phyloP scores from a whole-genome alignment of 306 rosid species.

The Begonia peltatifolia region DNA sequence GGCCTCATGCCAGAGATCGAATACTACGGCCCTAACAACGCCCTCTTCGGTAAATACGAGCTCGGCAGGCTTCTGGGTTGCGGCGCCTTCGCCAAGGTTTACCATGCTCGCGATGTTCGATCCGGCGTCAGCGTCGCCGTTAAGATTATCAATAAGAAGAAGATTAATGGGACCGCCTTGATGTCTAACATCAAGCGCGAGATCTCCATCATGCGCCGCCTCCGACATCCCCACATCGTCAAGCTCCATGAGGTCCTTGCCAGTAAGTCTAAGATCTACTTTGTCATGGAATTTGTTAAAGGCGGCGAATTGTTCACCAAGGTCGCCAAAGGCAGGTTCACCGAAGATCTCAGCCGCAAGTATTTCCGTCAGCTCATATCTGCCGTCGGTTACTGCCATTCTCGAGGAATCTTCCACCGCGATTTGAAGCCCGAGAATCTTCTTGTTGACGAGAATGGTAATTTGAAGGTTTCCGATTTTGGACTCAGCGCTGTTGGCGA shows the following conservation, averaged over 20 bases:
- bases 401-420: slow-evolving; percentile 57
- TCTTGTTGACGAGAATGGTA: slow-evolving; percentile 35
- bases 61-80: slow-evolving; percentile 53
- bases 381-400: slow-evolving; percentile 63
- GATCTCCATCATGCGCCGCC: slow-evolving; percentile 46
- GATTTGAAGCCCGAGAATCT: slow-evolving; percentile 65
- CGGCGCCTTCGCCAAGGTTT: slow-evolving; percentile 74
- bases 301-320: slow-evolving; percentile 56
- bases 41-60: slow-evolving; percentile 53
- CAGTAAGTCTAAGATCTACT: slow-evolving; percentile 51
- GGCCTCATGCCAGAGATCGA: slow-evolving; percentile 12
- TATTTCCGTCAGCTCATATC: slow-evolving; percentile 50
- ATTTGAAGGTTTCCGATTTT: slow-evolving; percentile 52
- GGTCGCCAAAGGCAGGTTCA: slow-evolving; percentile 32
- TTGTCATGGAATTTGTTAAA: slow-evolving; percentile 45
- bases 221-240: slow-evolving; percentile 48
- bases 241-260: slow-evolving; percentile 57
- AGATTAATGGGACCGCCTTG: slow-evolving; percentile 14
- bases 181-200: slow-evolving; percentile 49
- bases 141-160: slow-evolving; percentile 57
- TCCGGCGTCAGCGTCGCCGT: slow-evolving; percentile 49
- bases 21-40: slow-evolving; percentile 5
- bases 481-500: slow-evolving; percentile 50
- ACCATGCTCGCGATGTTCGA: slow-evolving; percentile 35
- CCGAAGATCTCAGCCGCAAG: slow-evolving; percentile 32